Conservation (phyloP, 2,329 filamentous ascomycete species). For the Phialemonium atrogriseum region DNA sequence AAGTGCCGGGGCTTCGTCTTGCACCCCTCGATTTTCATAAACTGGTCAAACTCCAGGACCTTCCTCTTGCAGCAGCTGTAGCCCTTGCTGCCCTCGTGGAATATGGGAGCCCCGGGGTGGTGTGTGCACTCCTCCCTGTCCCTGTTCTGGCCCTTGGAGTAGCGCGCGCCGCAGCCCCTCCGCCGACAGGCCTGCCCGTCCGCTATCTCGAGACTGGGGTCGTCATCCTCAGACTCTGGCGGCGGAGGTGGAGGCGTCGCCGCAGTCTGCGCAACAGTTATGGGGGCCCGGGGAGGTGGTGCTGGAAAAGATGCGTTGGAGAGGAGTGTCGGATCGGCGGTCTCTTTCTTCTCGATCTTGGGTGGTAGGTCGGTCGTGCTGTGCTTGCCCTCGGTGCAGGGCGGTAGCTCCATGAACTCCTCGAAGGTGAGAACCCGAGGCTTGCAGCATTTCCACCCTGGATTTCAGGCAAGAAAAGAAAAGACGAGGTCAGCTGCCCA, state of each 20-base stretch:
- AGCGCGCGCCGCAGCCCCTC: constrained; percentile 61
- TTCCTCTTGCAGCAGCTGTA: constrained; percentile 95
- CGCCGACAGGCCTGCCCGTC: constrained; percentile 70
- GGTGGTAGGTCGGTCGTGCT: constrained; percentile 71
- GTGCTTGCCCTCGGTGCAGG: constrained; percentile 89
- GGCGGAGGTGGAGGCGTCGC: constrained; percentile 49
- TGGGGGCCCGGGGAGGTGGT: constrained; percentile 26
- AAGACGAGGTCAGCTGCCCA: constrained; percentile 6
- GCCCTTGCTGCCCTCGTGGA: constrained; percentile 97
- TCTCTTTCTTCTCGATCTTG: constrained; percentile 49
- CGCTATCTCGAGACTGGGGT: constrained; percentile 64
- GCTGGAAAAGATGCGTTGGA: constrained; percentile 39
- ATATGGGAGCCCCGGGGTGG: constrained; percentile 85
- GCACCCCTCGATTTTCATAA: constrained; percentile 92
- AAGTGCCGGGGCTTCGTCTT: constrained; percentile 73
- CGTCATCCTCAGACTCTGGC: constrained; percentile 81
- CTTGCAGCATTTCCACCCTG: constrained; percentile 99
- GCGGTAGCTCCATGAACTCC: constrained; percentile 88
- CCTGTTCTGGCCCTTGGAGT: constrained; percentile 50
- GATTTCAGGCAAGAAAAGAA: too few species aligned
- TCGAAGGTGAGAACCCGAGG: constrained; percentile 94
- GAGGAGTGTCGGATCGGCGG: constrained; percentile 29
- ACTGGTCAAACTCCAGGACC: constrained; percentile 95
- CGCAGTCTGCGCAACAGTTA: constrained; percentile 34
- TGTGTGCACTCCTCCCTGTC: constrained; percentile 74